Base-by-base conservation (phyloP, 106 monocot species). In the Acanthochlamys bracteata region DNA sequence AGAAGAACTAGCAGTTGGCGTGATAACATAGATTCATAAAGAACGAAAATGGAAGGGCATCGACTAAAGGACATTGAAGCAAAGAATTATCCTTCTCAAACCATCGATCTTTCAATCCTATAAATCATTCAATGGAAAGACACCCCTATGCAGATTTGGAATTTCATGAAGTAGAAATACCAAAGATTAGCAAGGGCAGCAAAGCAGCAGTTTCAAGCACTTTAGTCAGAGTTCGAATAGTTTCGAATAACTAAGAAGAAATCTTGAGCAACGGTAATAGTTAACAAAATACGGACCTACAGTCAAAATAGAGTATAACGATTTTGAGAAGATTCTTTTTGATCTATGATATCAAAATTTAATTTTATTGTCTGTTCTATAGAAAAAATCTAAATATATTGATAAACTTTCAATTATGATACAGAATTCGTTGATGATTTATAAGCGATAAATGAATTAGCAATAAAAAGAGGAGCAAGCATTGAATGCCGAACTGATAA, bases 81-180 rank as follows among this genome's bases (percentile, higher is more conserved):
- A 53, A 66, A 66, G 45, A 66, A 66, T 49, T 66, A 66, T 39
- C n/a, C 40, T 6, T 60, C 40, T 24, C 27, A 60, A 39, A 26
- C 60, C 26, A 39, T 60, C 40, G 51, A 51, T 53, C 25, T 10
- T 1, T 25, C 65, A 3, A 52, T 49, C 25, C 23, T 70, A 60
- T 59, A 70, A 52, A 70, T 51, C 4, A 61, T 70, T 70, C 60
- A 47, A 19, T 21, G 60, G 20, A 70, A 70, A 61, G 60, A 70
- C 17, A 73, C 73, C 24, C 66, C 57, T 25, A 66, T 65, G 11
- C 45, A 73, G 55, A 66, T 73, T 65, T 73, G 64, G 56, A 57
- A 66, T 73, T 73, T 64, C 17, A 73, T 73, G 73, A 73, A 66
- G 73, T 60, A 70, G 20, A 73, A 73, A 23, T 57, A 73, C 24